Percentiles rank a stretch among this genome's conserved stretches.
Evolutionary conservation across 1,139 yeast species (phyloP).

Genomic region (Suhomyces terraborum): DNA sequence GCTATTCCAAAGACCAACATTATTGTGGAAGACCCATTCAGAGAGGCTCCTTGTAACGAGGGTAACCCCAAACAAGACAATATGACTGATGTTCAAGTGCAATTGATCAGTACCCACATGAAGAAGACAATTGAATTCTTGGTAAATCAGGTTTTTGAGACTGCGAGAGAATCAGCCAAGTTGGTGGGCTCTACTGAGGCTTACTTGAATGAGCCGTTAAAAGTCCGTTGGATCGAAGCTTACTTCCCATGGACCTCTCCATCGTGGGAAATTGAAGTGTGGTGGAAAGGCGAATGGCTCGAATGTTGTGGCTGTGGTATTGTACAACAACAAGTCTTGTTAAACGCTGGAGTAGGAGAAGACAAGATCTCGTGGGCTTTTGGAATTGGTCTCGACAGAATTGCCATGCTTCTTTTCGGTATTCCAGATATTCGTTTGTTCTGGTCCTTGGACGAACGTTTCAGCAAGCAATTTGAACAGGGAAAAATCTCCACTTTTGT

Average conservation of each 20-base stretch:
- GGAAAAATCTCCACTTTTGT: slow-evolving; percentile 71
- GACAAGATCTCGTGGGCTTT: slow-evolving; percentile 92
- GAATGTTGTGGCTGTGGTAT: slow-evolving; percentile 98
- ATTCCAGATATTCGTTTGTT: slow-evolving; percentile 93
- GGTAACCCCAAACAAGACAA: slow-evolving; percentile 79
- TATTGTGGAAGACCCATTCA: slow-evolving; percentile 73
- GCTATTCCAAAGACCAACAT: slow-evolving; percentile 67
- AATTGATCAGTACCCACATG: slow-evolving; percentile 71
- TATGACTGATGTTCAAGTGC: slow-evolving; percentile 70
- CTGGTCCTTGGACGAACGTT: slow-evolving; percentile 86
- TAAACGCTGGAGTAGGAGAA: slow-evolving; percentile 66
- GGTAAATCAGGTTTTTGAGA: slow-evolving; percentile 80
- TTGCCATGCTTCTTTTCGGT: slow-evolving; percentile 93
- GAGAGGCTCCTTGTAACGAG: slow-evolving; percentile 41
- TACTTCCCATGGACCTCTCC: slow-evolving; percentile 99
- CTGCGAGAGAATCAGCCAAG: slow-evolving; percentile 68
- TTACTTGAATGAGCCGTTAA: slow-evolving; percentile 72
- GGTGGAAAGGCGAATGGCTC: slow-evolving; percentile 99
- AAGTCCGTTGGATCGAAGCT: slow-evolving; percentile 93
- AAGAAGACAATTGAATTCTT: slow-evolving; percentile 82
- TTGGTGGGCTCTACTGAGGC: slow-evolving; percentile 64
- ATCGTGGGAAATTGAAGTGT: slow-evolving; percentile 96
- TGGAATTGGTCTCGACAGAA: slow-evolving; percentile 92
- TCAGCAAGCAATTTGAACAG: slow-evolving; percentile 66
- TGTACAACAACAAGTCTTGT: slow-evolving; percentile 74